These are phyloP conservation scores for Echinochloa phyllopogon DNA, from an alignment of 176 grass and related monocot genomes.

Conservation along the genomic window DNA sequence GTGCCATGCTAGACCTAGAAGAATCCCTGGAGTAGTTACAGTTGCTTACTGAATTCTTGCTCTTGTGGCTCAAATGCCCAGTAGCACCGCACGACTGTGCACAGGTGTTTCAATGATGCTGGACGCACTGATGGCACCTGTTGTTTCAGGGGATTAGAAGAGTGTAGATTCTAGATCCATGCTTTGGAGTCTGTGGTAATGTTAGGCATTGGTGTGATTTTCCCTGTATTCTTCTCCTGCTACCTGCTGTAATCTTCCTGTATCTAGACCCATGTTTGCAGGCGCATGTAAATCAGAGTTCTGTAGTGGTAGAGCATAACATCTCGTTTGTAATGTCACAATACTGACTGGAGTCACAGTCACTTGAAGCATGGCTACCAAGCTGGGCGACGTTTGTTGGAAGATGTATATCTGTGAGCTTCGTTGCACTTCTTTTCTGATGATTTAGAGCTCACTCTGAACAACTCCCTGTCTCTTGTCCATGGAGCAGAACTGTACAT, in stretches of 20 bases:
- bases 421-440: constrained; percentile 16
- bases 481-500: not conserved
- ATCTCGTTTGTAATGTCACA: constrained; percentile 49
- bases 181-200: constrained; percentile 27
- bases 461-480: not conserved
- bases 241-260: constrained; percentile 30
- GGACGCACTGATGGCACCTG: not conserved
- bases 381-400: constrained; percentile 22
- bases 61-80: constrained; percentile 36
- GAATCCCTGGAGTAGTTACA: constrained; percentile 32
- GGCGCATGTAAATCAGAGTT: constrained; percentile 47
- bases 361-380: constrained; percentile 8
- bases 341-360: constrained; percentile 11
- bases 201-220: constrained; percentile 13
- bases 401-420: constrained; percentile 20
- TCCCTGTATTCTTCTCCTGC: not conserved
- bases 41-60: constrained; percentile 55
- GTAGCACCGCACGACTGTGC: constrained; percentile 4
- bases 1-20: constrained; percentile 37
- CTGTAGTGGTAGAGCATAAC: constrained; percentile 39
- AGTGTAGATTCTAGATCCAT: constrained; percentile 46
- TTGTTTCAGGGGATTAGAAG: constrained; percentile 33
- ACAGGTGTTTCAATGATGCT: not conserved
- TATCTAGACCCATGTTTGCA: constrained; percentile 42
- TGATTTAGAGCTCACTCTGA: constrained; percentile 30